A percentile compares a stretch with the other conserved stretches of the same genome.
phyloP scores from a whole-genome alignment of 176 grass and related monocot species.

The Pontederia crassipes region DNA sequence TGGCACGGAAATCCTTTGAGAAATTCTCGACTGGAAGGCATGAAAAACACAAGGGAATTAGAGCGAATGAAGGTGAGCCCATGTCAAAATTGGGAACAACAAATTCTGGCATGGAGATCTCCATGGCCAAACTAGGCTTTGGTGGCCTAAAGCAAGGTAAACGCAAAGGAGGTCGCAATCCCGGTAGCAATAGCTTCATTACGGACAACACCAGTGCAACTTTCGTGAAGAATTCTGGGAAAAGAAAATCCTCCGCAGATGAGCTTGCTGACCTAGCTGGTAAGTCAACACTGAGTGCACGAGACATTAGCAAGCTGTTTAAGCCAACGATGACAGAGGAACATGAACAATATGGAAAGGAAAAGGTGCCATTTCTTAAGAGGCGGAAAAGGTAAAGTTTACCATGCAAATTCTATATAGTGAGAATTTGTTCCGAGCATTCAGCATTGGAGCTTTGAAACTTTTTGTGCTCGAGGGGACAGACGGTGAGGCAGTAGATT shows the following conservation, averaged over 20 bases:
- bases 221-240: slow-evolving; percentile 39
- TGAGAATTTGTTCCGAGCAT: too few species aligned
- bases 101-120: slow-evolving; percentile 14
- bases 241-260: slow-evolving; percentile 33
- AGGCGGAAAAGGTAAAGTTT: slow-evolving; percentile 13
- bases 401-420: not conserved
- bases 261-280: slow-evolving; percentile 69
- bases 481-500: too few species aligned
- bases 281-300: slow-evolving; percentile 54
- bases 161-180: slow-evolving; percentile 20
- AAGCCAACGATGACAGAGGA: slow-evolving; percentile 41
- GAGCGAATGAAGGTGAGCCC: slow-evolving; percentile 16
- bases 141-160: not conserved
- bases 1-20: slow-evolving; percentile 19
- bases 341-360: slow-evolving; percentile 10
- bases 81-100: not conserved
- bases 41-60: slow-evolving; percentile 26
- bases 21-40: slow-evolving; percentile 27
- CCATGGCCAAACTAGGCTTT: slow-evolving; percentile 21
- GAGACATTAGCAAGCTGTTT: slow-evolving; percentile 58
- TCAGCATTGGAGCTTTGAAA: too few species aligned
- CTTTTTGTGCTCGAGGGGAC: too few species aligned
- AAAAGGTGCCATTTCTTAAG: slow-evolving; percentile 8
- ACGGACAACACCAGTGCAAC: slow-evolving; percentile 21
- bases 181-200: slow-evolving; percentile 31